Base-by-base conservation (phyloP, 345 rosid genomes). In the Murraya paniculata region DNA sequence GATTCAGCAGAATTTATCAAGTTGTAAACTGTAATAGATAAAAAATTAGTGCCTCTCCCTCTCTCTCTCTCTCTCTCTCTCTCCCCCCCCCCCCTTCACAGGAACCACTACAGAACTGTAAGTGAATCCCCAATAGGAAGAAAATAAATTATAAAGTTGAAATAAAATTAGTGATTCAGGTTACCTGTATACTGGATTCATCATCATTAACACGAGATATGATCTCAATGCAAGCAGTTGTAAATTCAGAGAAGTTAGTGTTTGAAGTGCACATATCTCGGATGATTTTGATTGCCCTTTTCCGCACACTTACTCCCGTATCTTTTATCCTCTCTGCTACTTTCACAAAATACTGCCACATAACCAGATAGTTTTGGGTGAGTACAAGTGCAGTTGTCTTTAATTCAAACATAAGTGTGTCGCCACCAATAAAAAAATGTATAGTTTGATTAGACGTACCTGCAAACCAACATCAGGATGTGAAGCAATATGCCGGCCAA, bases 251-350 rank as follows among this genome's bases (percentile, higher is more conserved):
- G 83, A 96, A 96, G 80, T 90, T 94, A 36, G 91, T 86, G 84
- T 87, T 92, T 31, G 98, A 86, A 59, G 90, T 90, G 90, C 99
- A 96, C 99, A 96, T 91, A 82, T 96, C 99, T 81, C 97, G 85
- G 75, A 96, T 91, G 75, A 94, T 94, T 87, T 90, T 96, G 82
- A 96, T 96, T 71, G 99, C 95, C 84, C 98, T 92, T 85, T 96
- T 96, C 77, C 98, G 86, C 64, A 96, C 99, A 81, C 99, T 96
- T 68, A 96, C 98, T 80, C 99, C 98, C 69, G 98, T 96, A 86
- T 96, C 99, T 82, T 96, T 96, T 75, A 94, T 91, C 88, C 99
- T 87, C 86, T 96, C 99, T 41, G 99, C 98, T 31, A 96, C 97
- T 86, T 96, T 96, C 88, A 90, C 98, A 90, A 94, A 96, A 86